These are phyloP conservation scores for Ceratopteris richardii DNA, from an alignment of 75 land plant genomes.

Conservation along the genomic window DNA sequence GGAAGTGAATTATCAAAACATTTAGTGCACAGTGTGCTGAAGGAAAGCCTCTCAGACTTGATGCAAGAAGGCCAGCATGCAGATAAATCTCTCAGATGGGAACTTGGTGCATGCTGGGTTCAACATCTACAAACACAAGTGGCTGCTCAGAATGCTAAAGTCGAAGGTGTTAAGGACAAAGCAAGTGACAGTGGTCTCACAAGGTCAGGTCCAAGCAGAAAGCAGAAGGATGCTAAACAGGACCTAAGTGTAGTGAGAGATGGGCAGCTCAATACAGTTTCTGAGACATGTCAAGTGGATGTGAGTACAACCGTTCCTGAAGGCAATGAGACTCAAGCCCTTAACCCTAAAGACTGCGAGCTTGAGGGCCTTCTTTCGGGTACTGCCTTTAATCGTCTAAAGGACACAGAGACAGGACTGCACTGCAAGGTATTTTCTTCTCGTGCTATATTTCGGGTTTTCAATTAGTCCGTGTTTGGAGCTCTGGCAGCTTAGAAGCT, in stretches of 20 bases:
- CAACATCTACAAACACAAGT: slow-evolving; percentile 86
- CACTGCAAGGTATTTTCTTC: slow-evolving; percentile 56
- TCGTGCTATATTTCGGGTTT: no score
- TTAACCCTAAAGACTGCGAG: slow-evolving; percentile 22
- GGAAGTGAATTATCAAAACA: slow-evolving; percentile 28
- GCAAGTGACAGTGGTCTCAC: slow-evolving; percentile 59
- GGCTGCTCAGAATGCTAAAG: slow-evolving; percentile 45
- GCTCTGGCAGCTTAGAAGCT: no score
- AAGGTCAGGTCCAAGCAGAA: neutral
- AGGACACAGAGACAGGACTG: slow-evolving; percentile 85
- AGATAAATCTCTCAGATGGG: slow-evolving; percentile 68
- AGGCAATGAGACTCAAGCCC: neutral
- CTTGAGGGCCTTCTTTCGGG: slow-evolving; percentile 52
- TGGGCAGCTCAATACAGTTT: no score
- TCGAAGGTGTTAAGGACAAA: slow-evolving; percentile 44
- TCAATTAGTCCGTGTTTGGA: neutral
- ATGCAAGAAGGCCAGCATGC: slow-evolving; percentile 25
- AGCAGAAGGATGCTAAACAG: neutral
- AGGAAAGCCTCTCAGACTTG: slow-evolving; percentile 51
- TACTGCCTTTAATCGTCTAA: slow-evolving; percentile 60
- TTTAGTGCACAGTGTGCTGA: slow-evolving; percentile 49
- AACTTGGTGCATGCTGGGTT: slow-evolving; percentile 97
- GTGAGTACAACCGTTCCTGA: neutral
- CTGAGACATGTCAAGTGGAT: no score
- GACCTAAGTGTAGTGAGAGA: neutral